Evolutionary conservation across 768 basidiomycete genomes (phyloP).

Genomic region (Auricularia sp.): DNA sequence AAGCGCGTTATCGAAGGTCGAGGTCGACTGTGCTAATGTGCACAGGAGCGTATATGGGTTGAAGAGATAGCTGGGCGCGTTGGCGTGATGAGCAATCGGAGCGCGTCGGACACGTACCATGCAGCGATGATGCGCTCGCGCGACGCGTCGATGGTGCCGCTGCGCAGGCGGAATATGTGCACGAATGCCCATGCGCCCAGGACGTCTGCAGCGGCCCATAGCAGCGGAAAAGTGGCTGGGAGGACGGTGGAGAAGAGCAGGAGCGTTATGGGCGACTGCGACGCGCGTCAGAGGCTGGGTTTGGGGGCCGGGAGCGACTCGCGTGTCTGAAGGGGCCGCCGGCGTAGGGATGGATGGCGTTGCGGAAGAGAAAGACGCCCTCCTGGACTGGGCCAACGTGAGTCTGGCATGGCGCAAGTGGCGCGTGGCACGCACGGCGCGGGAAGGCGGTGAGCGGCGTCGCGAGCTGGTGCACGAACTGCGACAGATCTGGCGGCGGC

Average conservation of each 20-base stretch:
- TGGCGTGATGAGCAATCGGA: constrained; percentile 2
- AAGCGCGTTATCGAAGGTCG: constrained; percentile 69
- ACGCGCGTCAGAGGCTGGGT: constrained; percentile 1
- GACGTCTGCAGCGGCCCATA: constrained; percentile 67
- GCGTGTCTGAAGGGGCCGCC: constrained; percentile 84
- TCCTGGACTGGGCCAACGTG: constrained; percentile 58
- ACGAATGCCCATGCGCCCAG: constrained; percentile 59
- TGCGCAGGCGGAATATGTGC: constrained; percentile 56
- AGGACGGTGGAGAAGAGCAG: constrained; percentile 63
- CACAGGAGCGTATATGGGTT: constrained; percentile 85
- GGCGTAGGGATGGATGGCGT: constrained; percentile 78
- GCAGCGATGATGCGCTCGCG: constrained; percentile 56
- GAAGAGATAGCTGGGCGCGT: constrained; percentile 56
- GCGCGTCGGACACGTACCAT: constrained; percentile 37
- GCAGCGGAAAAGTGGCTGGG: constrained; percentile 44
- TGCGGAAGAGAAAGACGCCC: constrained; percentile 69
- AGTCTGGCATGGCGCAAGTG: constrained; percentile 5
- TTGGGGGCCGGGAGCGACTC: constrained; percentile 17
- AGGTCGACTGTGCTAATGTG: constrained; percentile 71
- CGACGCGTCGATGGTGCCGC: constrained; percentile 33
- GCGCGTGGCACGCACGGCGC: constrained; percentile 43
- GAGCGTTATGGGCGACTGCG: constrained; percentile 75
- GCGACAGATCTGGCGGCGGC: constrained; percentile 40
- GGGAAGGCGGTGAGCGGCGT: constrained; percentile 74
- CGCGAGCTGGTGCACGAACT: constrained; percentile 64